Base-by-base conservation (phyloP, 2,329 filamentous ascomycete species). In the Tolypocladium album region DNA sequence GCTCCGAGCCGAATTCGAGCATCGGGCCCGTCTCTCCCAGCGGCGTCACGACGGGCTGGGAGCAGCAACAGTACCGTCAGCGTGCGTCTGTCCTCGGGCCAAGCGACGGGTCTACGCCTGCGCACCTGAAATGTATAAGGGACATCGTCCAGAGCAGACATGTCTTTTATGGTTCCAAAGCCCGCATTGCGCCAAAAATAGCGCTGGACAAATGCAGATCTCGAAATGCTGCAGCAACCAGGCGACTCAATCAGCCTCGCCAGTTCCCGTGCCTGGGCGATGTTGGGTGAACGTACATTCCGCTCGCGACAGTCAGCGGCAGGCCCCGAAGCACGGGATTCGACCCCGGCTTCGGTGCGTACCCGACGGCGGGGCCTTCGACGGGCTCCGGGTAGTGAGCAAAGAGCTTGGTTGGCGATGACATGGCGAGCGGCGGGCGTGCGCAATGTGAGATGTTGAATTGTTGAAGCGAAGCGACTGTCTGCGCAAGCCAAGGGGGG, bases 301-400 rank as follows among this genome's bases (percentile, higher is more conserved):
- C 53, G n/a, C 60, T 56, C 39, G 45, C 63, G 42, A 56, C 62
- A 11, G 58, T 78, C 56, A 95, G 76, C 9, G 85, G 72, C 39
- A 80, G 73, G 6, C 90, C 90, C 59, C 86, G 80, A 63, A 95
- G 76, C 1, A 85, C 80, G 0, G 90, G 90, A 69, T 93, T 92
- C 47, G 82, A 78, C 63, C 85, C 81, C 39, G 70, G 55, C 22
- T 62, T 64, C n/a, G 64, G 64, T 12, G 69, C 64, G n/a, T 74
- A 72, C 12, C 72, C 71, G 61, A 74, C 70, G 31, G 74, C 68
- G 15, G 76, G 71, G 36, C 68, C 70, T 57, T 75, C 67, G 9
- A 67, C 59, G 55, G 71, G 68, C 58, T 70, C 64, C 31, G 79
- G 78, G 59, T 81, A 79, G 64, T 78, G 72, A 63, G 72, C 71